Evolutionary conservation across 371 early-diverging fungal species (phyloP).

Genomic region (Actinomortierella wolfii): DNA sequence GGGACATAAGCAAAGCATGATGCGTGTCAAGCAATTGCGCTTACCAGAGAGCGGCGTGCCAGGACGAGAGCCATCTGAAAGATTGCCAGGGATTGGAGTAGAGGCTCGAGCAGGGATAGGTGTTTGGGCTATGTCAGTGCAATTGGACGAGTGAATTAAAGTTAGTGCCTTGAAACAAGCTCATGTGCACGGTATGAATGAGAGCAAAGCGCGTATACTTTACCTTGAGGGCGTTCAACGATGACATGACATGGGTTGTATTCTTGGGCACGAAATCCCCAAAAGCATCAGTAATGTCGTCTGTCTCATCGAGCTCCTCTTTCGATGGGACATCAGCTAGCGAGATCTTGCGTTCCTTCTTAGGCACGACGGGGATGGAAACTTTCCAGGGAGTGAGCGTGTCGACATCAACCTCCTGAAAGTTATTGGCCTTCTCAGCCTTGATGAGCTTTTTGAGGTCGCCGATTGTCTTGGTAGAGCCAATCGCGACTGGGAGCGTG

Average conservation of each 20-base stretch:
- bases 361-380: slow-evolving; percentile 9
- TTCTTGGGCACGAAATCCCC: neutral
- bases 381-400: slow-evolving; percentile 22
- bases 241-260: slow-evolving; percentile 4
- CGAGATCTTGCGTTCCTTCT: slow-evolving; percentile 1
- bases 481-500: slow-evolving; percentile 6
- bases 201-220: neutral
- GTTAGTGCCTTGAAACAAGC: neutral
- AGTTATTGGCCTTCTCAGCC: slow-evolving; percentile 9
- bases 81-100: slow-evolving; percentile 2
- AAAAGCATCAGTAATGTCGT: slow-evolving; percentile 7
- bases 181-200: neutral
- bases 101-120: neutral
- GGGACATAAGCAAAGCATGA: too few relatives aligned
- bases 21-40: too few relatives aligned
- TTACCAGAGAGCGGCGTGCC: too few relatives aligned
- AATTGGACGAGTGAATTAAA: neutral
- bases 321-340: neutral
- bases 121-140: neutral
- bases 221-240: slow-evolving; percentile 6
- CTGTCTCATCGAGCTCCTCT: slow-evolving; percentile 7
- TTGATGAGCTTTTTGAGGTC: slow-evolving; percentile 30
- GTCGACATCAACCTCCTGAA: slow-evolving; percentile 10
- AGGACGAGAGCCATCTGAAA: slow-evolving; percentile 1
- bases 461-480: slow-evolving; percentile 7